phyloP scores from a whole-genome alignment of 345 rosid species.

The Arabidopsis suecica region DNA sequence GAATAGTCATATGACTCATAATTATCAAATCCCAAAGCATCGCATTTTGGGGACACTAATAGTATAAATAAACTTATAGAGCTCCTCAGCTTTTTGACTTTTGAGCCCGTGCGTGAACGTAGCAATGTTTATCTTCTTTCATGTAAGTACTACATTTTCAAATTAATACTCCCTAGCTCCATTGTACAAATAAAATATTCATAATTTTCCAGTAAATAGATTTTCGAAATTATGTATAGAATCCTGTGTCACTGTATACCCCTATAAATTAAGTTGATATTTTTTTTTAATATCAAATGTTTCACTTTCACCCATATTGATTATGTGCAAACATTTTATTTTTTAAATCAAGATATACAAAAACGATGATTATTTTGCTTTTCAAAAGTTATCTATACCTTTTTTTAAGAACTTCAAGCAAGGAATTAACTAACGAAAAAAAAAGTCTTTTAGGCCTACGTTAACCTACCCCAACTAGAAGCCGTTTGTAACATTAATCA shows the following conservation, averaged over 20 bases:
- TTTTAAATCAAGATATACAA: neutral
- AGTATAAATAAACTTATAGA: constrained; percentile 25
- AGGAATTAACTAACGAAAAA: neutral
- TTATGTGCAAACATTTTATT: too few species aligned
- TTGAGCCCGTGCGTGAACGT: constrained; percentile 46
- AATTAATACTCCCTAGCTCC: neutral
- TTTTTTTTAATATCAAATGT: too few species aligned
- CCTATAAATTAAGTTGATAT: too few species aligned
- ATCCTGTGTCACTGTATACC: too few species aligned
- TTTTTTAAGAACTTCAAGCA: neutral
- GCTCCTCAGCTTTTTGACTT: constrained; percentile 46
- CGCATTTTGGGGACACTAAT: constrained; percentile 38
- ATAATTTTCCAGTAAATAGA: too few species aligned
- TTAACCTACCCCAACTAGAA: constrained; percentile 41
- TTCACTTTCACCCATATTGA: too few species aligned
- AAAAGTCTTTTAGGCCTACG: neutral
- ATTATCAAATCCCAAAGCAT: constrained; percentile 48
- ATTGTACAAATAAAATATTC: neutral
- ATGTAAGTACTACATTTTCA: constrained; percentile 4
- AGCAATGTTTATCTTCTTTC: constrained; percentile 19
- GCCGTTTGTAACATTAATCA: constrained; percentile 35
- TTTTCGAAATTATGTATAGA: too few species aligned
- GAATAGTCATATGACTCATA: constrained; percentile 21
- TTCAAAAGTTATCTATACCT: neutral
- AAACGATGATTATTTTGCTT: neutral